These are phyloP conservation scores for Vicia villosa DNA, from an alignment of 306 rosid species.

Conservation along the genomic window DNA sequence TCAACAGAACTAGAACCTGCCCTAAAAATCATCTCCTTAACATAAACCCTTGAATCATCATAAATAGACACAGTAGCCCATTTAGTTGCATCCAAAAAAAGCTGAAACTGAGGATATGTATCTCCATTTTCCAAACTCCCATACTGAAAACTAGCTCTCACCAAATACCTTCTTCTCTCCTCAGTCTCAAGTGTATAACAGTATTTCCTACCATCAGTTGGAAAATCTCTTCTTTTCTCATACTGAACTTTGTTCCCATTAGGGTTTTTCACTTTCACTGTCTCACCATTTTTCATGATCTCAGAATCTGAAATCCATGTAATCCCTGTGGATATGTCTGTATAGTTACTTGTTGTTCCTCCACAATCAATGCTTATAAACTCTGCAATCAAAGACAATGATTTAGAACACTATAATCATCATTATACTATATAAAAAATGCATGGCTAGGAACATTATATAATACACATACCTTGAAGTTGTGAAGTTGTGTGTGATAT, in stretches of 20 bases:
- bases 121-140: conserved; percentile 75
- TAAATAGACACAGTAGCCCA: conserved; percentile 86
- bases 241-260: conserved; percentile 62
- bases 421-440: background rate
- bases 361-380: conserved; percentile 89
- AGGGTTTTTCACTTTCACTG: conserved; percentile 55
- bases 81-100: conserved; percentile 80
- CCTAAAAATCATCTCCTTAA: conserved; percentile 81
- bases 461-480: conserved; percentile 64
- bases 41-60: conserved; percentile 75
- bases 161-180: conserved; percentile 78
- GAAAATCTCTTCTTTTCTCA: conserved; percentile 70
- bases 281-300: conserved; percentile 55
- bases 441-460: background rate
- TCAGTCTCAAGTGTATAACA: conserved; percentile 69
- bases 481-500: conserved; percentile 60
- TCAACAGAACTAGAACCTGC: conserved; percentile 72
- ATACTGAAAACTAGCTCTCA: conserved; percentile 84
- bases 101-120: conserved; percentile 89
- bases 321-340: conserved; percentile 66
- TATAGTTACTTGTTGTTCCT: conserved; percentile 65
- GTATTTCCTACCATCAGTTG: conserved; percentile 69
- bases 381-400: conserved; percentile 49
- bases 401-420: conserved; percentile 19
- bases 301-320: conserved; percentile 76